Percentiles rank a stretch among this genome's conserved stretches.
Evolutionary conservation across 805 yeast species (phyloP).

Genomic region (Lachancea sp.): DNA sequence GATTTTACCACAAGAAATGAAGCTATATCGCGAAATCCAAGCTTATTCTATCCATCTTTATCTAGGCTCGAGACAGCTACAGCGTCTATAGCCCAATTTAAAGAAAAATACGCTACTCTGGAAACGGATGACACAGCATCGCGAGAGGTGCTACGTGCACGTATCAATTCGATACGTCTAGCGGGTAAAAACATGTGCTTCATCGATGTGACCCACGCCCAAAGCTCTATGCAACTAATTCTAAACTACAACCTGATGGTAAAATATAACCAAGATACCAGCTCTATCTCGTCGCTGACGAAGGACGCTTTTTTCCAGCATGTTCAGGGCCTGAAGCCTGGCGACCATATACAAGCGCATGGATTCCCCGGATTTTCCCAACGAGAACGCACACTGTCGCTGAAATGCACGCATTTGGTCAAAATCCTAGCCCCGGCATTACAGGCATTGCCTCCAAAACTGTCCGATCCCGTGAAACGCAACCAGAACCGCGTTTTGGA

Average conservation of each 20-base stretch:
- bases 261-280: not conserved
- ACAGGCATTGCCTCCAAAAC: constrained; percentile 59
- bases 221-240: constrained; percentile 21
- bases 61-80: constrained; percentile 13
- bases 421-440: constrained; percentile 60
- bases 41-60: constrained; percentile 25
- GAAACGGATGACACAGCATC: constrained; percentile 4
- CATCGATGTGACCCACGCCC: constrained; percentile 19
- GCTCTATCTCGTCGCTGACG: not conserved
- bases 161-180: constrained; percentile 25
- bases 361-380: constrained; percentile 76
- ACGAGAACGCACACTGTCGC: constrained; percentile 63
- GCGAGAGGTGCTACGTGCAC: constrained; percentile 17
- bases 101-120: constrained; percentile 6
- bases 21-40: constrained; percentile 11
- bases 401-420: constrained; percentile 49
- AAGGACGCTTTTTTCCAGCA: constrained; percentile 9
- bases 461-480: constrained; percentile 49
- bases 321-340: constrained; percentile 43
- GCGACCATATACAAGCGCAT: constrained; percentile 60
- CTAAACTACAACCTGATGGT: constrained; percentile 18
- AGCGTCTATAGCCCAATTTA: constrained; percentile 13
- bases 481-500: constrained; percentile 67
- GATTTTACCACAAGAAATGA: constrained; percentile 21
- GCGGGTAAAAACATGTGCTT: constrained; percentile 32